Evolutionary conservation across 805 yeast species (phyloP), one percentile per base, ranked within the genome.

Genomic region (Schwanniomyces yamadae): DNA sequence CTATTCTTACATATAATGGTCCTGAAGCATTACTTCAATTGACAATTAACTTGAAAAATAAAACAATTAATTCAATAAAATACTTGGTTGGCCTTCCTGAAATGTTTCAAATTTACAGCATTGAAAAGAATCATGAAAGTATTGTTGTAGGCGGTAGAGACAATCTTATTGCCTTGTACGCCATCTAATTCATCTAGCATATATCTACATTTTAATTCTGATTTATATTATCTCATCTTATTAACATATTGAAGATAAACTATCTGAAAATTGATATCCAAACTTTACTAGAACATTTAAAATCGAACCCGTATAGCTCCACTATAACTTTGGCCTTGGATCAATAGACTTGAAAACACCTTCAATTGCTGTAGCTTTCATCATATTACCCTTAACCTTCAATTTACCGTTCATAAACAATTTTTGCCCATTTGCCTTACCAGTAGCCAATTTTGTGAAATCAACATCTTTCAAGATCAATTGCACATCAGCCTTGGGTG

Each of bases 371-470:
- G 90, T 77, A 36, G 95, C 95, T 73, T 87, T 87, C 90, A 84
- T 84, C 67, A 87, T 82, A 68, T 88, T 85, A 47, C 95, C 95
- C 71, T 82, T 84, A 46, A 87, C 81, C 73, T 85, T 86, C 61
- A 87, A 76, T 63, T 82, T 83, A 27, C 96, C 95, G 50, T 75
- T 67, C 84, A 87, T 77, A 62, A 85, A 87, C 54, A 87, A 74
- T 66, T 80, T 82, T 64, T 87, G 95, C 31, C 95, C 87, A 60
- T 82, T 82, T 45, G 88, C 80, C 71, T 85, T 84, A 44, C 95
- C 95, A 42, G 70, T 66, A 36, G 84, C 84, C 48, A 87, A 74
- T 57, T 75, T 78, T 49, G 73, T 80, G 50, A 87, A 79, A 59
- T 84, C 84, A 38, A 75, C 73, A 53, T 86, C 95, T 41, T 65